Base-by-base conservation (phyloP, 2,329 filamentous ascomycete species). In the Colletotrichum noveboracense region DNA sequence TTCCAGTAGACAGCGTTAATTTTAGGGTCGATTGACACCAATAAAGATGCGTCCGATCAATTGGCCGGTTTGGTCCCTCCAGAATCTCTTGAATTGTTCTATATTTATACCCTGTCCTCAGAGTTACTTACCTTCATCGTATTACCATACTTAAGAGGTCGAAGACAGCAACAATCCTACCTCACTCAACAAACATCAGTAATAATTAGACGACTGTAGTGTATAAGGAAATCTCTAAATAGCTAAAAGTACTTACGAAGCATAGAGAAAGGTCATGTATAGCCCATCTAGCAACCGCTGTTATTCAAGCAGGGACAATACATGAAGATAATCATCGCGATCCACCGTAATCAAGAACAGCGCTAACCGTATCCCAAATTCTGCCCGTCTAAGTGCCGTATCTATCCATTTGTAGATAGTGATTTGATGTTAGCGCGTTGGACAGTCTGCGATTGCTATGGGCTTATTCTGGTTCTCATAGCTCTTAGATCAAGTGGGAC, bases 111-210 rank as follows among this genome's bases (percentile, higher is more conserved):
- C 3, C 18, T 48, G 38, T 1, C 8, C 18, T 48, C 1, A 1
- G 1, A 12, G 0, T 21, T 6, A 48, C 3, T 6, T 0, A 18
- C 0, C 9, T 21, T n/a, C 1, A 21, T n/a, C 18, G 5, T 43
- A 18, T 48, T 48, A 48, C 18, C 38, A 12, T n/a, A 48, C 5
- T 43, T 12, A 0, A 2, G 1, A 10, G 38, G 38, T 1, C 3
- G 9, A 43, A 3, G 9, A 43, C 9, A 43, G 10, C 38, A 43
- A 43, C 9, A 3, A 12, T 5, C 9, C 1, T 43, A 18, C 18
- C 38, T n/a, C 9, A 6, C 38, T 2, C 9, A n/a, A 5, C 7
- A 16, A 7, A 36, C 7, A 36, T 36, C 7, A 16, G 6, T 36
- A 14, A 16, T 16, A 36, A 0, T 36, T 36, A 8, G 34, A 36